Base-by-base conservation (phyloP, 1,139 yeast genomes). In the Trichomonascaceae sp. region DNA sequence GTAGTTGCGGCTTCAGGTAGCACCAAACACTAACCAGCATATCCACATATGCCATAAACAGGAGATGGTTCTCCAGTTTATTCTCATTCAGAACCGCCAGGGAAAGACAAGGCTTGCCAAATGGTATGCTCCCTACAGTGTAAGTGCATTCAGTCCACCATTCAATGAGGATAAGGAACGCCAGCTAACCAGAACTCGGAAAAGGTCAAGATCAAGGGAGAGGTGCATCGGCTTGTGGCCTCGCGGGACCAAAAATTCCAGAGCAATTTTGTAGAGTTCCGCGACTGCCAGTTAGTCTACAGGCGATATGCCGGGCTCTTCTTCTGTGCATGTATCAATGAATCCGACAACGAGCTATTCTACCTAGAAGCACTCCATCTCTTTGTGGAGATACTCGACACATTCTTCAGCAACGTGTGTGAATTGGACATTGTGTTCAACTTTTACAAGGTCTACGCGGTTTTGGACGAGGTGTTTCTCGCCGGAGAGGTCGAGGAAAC, bases 401-500 rank as follows among this genome's bases (percentile, higher is more conserved):
- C 76, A 4, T 84, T 79, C 54, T 89, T 89, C 50, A 71, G 72
- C 34, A 85, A 78, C 49, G 98, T 89, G n/a, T 87, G 97, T 59
- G 98, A 89, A 58, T 66, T 89, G 46, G 98, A 89, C 54, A 67
- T 89, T 37, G 92, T 89, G 28, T 89, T 89, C 66, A 93, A 93
- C 44, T 89, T 89, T 58, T 79, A 77, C 52, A 79, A 81, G 52
- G 97, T 96, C 0, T 92, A 89, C 52, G 78, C 81, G 47, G 77
- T 89, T 3, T 60, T 92, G 45, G 96, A 92, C 54, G 98, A 89
- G 54, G 66, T 89, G 46, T 62, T 89, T 28, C 59, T 76, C 52
- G 74, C 75, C 30, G 99, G 99, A 0, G 76, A 79, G 36, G 59
- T 89, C 14, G 82, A 81, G 45, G 99, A 89, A 52, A 73, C 89